These are phyloP conservation scores for Zopfochytrium polystomum DNA, from an alignment of 371 early-diverging fungal species.

Conservation along the genomic window DNA sequence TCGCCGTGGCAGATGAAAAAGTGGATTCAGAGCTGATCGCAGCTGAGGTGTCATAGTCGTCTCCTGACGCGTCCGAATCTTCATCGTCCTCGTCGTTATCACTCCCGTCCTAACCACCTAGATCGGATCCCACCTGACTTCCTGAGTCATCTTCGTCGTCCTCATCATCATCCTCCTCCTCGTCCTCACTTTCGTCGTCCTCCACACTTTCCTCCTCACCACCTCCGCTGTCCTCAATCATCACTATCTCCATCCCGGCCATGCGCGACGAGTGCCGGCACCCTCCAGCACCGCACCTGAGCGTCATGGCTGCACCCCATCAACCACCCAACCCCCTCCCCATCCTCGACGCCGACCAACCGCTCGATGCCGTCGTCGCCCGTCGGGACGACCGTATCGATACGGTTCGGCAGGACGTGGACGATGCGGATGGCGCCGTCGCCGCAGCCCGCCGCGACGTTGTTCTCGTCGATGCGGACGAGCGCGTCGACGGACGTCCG, in stretches of 20 bases:
- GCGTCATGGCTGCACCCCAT: slow-evolving; percentile 83
- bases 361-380: slow-evolving; percentile 75
- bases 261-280: too few species aligned
- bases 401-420: slow-evolving; percentile 78
- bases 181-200: too few species aligned
- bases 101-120: neutral
- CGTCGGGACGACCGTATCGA: slow-evolving; percentile 81
- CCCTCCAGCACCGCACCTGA: slow-evolving; percentile 82
- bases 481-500: slow-evolving; percentile 65
- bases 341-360: slow-evolving; percentile 62
- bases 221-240: neutral
- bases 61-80: neutral
- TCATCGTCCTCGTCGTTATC: slow-evolving; percentile 3
- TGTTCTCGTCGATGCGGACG: too few species aligned
- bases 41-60: neutral
- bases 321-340: slow-evolving; percentile 61
- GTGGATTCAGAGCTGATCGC: neutral
- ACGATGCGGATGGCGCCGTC: too few species aligned
- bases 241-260: slow-evolving; percentile 27
- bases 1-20: too few species aligned
- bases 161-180: too few species aligned
- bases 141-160: slow-evolving; percentile 9
- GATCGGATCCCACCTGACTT: neutral
- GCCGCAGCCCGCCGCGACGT: too few species aligned
- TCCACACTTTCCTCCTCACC: too few species aligned